Base-by-base conservation (phyloP, 2,329 filamentous ascomycete genomes). In the Tetracladium maxilliforme region DNA sequence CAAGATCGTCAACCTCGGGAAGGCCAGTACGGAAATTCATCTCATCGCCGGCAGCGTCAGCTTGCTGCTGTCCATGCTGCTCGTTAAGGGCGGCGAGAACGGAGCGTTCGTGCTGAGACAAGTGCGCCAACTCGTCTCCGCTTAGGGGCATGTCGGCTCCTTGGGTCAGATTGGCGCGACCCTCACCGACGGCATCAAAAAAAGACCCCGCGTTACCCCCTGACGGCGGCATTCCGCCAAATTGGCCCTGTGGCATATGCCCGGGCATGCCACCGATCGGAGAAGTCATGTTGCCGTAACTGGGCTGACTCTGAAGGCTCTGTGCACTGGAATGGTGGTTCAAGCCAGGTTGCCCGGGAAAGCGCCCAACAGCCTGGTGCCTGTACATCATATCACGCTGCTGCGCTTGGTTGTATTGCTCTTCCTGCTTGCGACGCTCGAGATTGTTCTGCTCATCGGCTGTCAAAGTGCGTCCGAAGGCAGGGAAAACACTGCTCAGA, bases 361-460 rank as follows among this genome's bases (percentile, higher is more conserved):
- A 50, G 8, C 62, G 57, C 22, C 59, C 59, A 30, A 84, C 72
- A 6, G 69, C 64, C 42, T 92, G 84, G 43, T 92, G 84, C 34
- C 84, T 80, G 34, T 84, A 79, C 28, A 94, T 67, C 38, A 83
- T 82, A 47, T 98, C 90, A 38, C 93, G 83, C 49, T 98, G 90
- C 21, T 90, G 77, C 22, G 92, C 90, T 71, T 95, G 92, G 18
- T 92, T 63, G 47, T 90, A 93, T 47, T 98, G 90, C 44, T 98
- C 92, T 51, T 98, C 90, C 48, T 98, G 90, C 58, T 98, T 98
- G 26, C 90, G 69, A 27, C 90, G 71, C 54, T 98, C 90, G 3
- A 98, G 60, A 19, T 92, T 92, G 52, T 98, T 98, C 47, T 98
- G 90, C 50, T 98, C 90, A 43, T 95, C 87, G 0, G 90, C 90